Conservation (phyloP, 2,329 filamentous ascomycete genomes). For the Ophiostoma perfectum region DNA sequence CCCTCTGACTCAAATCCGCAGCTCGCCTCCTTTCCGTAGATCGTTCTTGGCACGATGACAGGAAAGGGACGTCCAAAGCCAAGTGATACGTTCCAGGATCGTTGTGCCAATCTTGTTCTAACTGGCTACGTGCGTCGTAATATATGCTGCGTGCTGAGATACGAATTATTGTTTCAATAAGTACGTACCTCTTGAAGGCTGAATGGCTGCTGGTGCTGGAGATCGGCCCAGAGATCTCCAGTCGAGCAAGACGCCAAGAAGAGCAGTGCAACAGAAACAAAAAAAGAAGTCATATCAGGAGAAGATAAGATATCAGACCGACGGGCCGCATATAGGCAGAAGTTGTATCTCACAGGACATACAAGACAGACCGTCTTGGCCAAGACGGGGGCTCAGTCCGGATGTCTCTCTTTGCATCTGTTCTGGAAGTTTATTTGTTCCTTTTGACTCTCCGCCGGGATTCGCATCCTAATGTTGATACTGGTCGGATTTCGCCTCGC, state of each 20-base stretch:
- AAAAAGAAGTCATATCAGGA: too few relatives aligned
- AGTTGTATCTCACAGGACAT: background rate
- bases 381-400: background rate
- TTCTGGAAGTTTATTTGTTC: background rate
- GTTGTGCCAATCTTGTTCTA: background rate
- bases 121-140: too few relatives aligned
- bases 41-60: background rate
- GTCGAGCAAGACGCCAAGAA: background rate
- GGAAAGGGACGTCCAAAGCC: background rate
- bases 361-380: background rate
- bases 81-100: background rate
- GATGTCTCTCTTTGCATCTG: background rate
- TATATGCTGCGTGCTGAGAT: too few relatives aligned
- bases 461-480: background rate
- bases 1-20: background rate
- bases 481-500: background rate
- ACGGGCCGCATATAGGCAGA: background rate
- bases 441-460: too few relatives aligned
- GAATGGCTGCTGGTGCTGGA: too few relatives aligned
- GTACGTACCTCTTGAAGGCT: too few relatives aligned
- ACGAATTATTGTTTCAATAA: too few relatives aligned
- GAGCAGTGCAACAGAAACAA: conserved; percentile 3
- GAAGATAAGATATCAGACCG: background rate
- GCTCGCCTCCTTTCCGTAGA: conserved; percentile 6
- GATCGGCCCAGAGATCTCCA: background rate